These are phyloP conservation scores for Arabidopsis hybrid DNA, from an alignment of 441 rosid species.

Conservation along the genomic window DNA sequence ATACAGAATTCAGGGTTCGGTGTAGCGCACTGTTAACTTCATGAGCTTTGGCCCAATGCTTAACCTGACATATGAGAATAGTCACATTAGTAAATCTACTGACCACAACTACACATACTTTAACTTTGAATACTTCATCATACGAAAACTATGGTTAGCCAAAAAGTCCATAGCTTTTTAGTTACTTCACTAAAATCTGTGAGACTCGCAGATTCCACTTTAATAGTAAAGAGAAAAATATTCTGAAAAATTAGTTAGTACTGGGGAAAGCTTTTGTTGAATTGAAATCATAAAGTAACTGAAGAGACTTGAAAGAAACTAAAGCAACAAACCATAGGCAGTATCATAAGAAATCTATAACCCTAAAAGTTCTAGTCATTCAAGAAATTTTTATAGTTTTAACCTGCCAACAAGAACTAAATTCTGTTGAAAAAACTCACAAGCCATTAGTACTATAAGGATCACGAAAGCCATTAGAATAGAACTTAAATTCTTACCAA, in stretches of 20 bases:
- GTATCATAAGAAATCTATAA: not conserved
- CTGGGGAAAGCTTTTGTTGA: not conserved
- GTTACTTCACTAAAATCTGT: not conserved
- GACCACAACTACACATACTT: conserved; percentile 17
- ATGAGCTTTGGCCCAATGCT: conserved; percentile 65
- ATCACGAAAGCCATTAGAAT: not conserved
- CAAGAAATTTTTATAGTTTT: not conserved
- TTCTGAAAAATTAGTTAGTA: not conserved
- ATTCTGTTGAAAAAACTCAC: not conserved
- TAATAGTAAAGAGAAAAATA: not conserved
- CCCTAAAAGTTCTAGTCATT: not conserved
- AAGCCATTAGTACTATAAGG: not conserved
- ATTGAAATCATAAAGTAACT: too few species aligned
- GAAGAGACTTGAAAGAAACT: conserved; percentile 1
- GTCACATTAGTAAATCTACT: conserved; percentile 16
- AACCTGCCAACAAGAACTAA: not conserved
- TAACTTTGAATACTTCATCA: not conserved
- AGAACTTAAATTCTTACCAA: conserved; percentile 50
- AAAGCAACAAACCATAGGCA: not conserved
- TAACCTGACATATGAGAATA: conserved; percentile 48
- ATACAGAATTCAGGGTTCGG: conserved; percentile 58
- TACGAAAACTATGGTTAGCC: not conserved
- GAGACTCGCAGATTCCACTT: not conserved
- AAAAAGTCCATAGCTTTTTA: not conserved
- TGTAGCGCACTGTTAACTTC: conserved; percentile 55